Percentiles rank a stretch among this genome's conserved stretches.
These are phyloP conservation scores for Sicyos edulis DNA, from an alignment of 306 rosid genomes.

Conservation along the genomic window DNA sequence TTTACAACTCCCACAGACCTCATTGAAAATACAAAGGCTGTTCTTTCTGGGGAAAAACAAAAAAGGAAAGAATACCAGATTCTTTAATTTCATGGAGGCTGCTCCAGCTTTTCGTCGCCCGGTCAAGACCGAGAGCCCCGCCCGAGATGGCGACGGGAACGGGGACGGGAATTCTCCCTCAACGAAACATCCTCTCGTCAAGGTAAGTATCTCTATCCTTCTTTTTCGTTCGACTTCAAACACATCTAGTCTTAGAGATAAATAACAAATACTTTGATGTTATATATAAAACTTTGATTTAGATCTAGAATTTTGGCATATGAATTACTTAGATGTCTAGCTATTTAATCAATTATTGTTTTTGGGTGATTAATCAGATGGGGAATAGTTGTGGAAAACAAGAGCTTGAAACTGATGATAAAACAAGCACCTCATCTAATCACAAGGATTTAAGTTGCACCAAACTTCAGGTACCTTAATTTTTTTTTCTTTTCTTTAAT, in stretches of 20 bases:
- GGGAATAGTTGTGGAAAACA: neutral
- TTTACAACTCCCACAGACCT: neutral
- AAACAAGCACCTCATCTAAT: neutral
- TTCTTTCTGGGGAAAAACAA: too few species aligned
- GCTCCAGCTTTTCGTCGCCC: neutral
- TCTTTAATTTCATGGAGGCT: constrained; percentile 17
- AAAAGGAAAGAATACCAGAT: neutral
- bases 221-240: neutral
- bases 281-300: too few species aligned
- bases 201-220: neutral
- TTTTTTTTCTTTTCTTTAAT: too few species aligned
- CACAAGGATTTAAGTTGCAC: constrained; percentile 11
- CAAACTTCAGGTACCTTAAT: neutral
- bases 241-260: too few species aligned
- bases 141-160: neutral
- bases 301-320: too few species aligned
- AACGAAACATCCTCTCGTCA: neutral
- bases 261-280: too few species aligned
- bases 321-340: too few species aligned
- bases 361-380: constrained; percentile 1
- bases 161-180: neutral
- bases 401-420: neutral
- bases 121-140: neutral
- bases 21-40: neutral
- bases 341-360: neutral